These are phyloP conservation scores for Coccomyxa sp. DNA, from an alignment of 139 green algal species.

Conservation along the genomic window DNA sequence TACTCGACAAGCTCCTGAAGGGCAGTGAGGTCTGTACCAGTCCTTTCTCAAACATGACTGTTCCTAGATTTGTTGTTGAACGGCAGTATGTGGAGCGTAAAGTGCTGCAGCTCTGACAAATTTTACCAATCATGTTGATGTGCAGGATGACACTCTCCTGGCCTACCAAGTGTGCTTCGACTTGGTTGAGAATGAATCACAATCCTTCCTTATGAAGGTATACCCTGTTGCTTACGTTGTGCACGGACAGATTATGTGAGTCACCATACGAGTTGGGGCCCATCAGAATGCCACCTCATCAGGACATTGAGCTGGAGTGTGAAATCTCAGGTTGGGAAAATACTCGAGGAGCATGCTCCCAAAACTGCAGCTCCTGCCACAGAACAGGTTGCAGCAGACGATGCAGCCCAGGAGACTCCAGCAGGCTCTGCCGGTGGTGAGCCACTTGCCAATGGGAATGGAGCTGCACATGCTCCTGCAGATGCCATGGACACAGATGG, in stretches of 20 bases:
- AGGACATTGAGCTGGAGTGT: neutral
- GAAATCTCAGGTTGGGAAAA: neutral
- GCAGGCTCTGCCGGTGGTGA: neutral
- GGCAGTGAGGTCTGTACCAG: conserved; percentile 41
- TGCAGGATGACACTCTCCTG: conserved; percentile 71
- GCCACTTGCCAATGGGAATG: neutral
- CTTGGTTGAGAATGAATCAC: conserved; percentile 93
- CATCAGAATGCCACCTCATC: neutral
- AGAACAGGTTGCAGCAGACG: neutral
- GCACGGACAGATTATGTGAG: neutral
- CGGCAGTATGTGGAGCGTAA: too few relatives aligned
- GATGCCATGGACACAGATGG: conserved; percentile 34
- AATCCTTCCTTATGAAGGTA: conserved; percentile 81
- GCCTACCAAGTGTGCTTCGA: conserved; percentile 97
- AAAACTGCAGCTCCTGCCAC: neutral
- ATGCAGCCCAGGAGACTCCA: neutral
- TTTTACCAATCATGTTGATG: neutral
- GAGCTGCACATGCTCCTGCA: neutral
- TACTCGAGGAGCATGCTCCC: neutral
- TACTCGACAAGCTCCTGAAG: conserved; percentile 78
- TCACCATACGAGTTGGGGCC: neutral
- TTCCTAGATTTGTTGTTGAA: too few relatives aligned
- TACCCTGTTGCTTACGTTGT: neutral
- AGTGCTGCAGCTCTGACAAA: neutral
- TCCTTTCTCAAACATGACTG: too few relatives aligned